Evolutionary conservation across 1,284 basidiomycete species (phyloP), one percentile per base, ranked within the genome.

Genomic region (Testicularia cyperi): DNA sequence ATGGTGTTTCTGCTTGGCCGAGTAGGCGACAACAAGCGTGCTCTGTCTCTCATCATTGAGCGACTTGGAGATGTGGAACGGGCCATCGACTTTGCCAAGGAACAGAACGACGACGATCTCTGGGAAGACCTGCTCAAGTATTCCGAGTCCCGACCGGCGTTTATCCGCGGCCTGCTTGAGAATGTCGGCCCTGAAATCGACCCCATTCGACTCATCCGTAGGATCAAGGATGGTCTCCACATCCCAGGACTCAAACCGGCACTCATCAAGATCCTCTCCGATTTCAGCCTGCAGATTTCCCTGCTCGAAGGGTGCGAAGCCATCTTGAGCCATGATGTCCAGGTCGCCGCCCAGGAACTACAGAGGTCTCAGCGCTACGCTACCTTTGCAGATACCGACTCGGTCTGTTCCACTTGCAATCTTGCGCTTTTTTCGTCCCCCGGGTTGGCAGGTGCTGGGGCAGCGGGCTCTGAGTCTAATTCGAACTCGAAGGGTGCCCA

Each of bases 1-100:
- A 95, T 95, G 88, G 94, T 99, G 6, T 98, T 96, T 80, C 81
- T 98, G 1, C 85, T 98, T 0, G 95, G 95, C 0, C 85, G 90
- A 9, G 96, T 97, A 87, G 95, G 95, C 6, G 90, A 97, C 77
- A 96, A 96, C 78, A 92, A 90, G 79, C 83, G 89, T 67, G 95
- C 95, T 0, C 78, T 99, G 49, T 88, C 86, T 48, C 82, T 99
- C 21, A 97, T 99, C 68, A 97, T 99, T 55, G 92, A 97, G 74
- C 83, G 92, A 12, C 81, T 98, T 3, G 90, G 88, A 0, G 92
- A 98, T 74, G 95, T 98, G 2, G 83, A 90, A 61, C 81, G 90
- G 43, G 92, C 94, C 1, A 97, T 99, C 68, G 92, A 96, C 53
- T 99, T 99, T 73, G 94, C 92, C 0, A 94, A 94, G 72, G 92